Evolutionary conservation across 2,329 filamentous ascomycete genomes (phyloP), one percentile per base, ranked within the genome.

Genomic region (Macrophomina phaseolina): DNA sequence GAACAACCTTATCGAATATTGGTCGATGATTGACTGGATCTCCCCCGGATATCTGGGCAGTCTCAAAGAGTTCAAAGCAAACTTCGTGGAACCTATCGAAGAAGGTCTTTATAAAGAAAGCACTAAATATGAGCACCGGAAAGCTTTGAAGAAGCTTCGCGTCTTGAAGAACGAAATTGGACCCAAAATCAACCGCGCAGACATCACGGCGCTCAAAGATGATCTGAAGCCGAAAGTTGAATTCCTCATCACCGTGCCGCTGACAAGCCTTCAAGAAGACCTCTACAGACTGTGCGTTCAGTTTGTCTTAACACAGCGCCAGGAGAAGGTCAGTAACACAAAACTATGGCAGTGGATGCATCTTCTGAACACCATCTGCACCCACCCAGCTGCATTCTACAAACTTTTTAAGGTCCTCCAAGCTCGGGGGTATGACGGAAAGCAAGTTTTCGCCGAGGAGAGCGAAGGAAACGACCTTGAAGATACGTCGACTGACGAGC

Each of bases 11-110:
- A 81, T 86, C 34, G 94, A 97, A 72, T 97, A 97, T 73, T 93
- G 90, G 73, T 81, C 89, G n/a, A 92, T 97, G 87, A 90, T 97
- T 67, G 86, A 94, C 69, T 97, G 93, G 92, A 88, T 95, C 61
- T 89, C 92, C 1, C 91, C 91, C 0, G 87, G 87, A 30, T 97
- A 92, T 74, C 83, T 97, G 2, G 93, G 92, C 0, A 83, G 86
- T 3, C 78, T 84, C 9, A 72, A 78, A 0, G 90, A 94, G 72
- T 97, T 97, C 76, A 85, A 83, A 23, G 75, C 82, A 0, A 85
- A 89, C n/a, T 97, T 90, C 74, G 85, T 88, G 5, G 84, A 83
- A 3, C 91, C 92, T 0, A 97, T 97, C 69, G 83, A 89, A 64
- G 80, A 85, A 11, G 94, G 94, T 0, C 83, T 94, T 1, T 90